These are phyloP conservation scores for Fusarium ambrosium DNA, from an alignment of 2,329 filamentous ascomycete genomes.

Conservation along the genomic window DNA sequence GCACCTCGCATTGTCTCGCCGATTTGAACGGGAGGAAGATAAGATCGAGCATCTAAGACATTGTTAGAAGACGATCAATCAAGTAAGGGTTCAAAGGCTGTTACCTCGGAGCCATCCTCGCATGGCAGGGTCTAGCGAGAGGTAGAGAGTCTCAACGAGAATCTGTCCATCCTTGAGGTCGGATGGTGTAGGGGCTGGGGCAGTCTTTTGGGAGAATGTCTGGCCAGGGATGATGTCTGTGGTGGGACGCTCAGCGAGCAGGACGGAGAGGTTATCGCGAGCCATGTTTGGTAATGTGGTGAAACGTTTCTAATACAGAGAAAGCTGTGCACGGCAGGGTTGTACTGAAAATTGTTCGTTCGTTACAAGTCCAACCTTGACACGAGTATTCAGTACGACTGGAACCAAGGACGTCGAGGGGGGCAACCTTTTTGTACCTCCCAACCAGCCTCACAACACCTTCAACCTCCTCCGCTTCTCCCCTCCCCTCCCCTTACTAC, in stretches of 20 bases:
- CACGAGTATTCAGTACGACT: not conserved
- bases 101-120: slow-evolving; percentile 76
- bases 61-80: not conserved
- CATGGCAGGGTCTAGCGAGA: slow-evolving; percentile 83
- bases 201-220: slow-evolving; percentile 71
- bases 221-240: slow-evolving; percentile 72
- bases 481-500: not conserved
- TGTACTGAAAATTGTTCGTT: not conserved
- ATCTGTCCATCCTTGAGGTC: slow-evolving; percentile 75
- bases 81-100: too few species aligned
- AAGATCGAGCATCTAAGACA: slow-evolving; percentile 63
- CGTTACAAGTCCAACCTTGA: slow-evolving; percentile 2
- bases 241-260: slow-evolving; percentile 74
- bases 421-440: slow-evolving; percentile 3
- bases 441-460: not conserved
- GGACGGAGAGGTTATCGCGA: slow-evolving; percentile 63
- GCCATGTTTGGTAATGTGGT: slow-evolving; percentile 51
- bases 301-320: not conserved
- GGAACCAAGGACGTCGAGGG: not conserved
- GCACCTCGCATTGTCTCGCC: slow-evolving; percentile 77
- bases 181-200: slow-evolving; percentile 63
- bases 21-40: slow-evolving; percentile 76
- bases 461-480: not conserved
- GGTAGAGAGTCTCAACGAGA: slow-evolving; percentile 71
- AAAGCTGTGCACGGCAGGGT: not conserved